Evolutionary conservation across 495 filamentous ascomycete species (phyloP), one percentile per base, ranked within the genome.

Genomic region (Lepidopterella palustris): DNA sequence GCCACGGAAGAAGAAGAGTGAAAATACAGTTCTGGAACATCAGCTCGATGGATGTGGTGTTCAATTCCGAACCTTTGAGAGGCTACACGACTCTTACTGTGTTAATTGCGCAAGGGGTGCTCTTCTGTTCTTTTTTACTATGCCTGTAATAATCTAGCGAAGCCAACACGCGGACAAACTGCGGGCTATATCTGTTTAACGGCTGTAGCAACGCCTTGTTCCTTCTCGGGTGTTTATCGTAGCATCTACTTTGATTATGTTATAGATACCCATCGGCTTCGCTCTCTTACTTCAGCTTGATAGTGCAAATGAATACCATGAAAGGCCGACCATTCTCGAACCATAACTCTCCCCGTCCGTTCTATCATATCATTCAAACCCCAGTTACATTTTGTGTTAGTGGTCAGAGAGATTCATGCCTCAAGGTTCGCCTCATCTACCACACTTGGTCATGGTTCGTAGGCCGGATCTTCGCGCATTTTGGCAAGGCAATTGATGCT

Each of bases 1-100:
- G 48, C 56, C 20, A 61, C 60, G 23, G 60, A 55, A 26, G 63
- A 68, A 1, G 59, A 66, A 42, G 63, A 56, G 24, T 53, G 10
- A 18, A 21, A 50, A 25, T 24, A 28, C 20, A 18, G 5, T 49
- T 57, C 35, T 48, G 13, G 10, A 20, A n/a, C n/a, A n/a, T 18
- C 35, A 3, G 18, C 35, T 42, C 13, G 35, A 35, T 13, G 13
- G 13, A 5, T 35, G 31, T 13, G 35, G 18, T 11, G 18, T 11
- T 42, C 10, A 42, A 6, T 13, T 13, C 6, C 31, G 13, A 35
- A 13, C 6, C 31, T 42, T 42, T 10, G 18, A 2, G 9, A 42
- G 13, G 35, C 13, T 15, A 18, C 3, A 18, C 18, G 35, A 15
- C 6, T 15, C 6, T 35, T 42, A 3, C n/a, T n/a, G n/a, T n/a